Conservation (phyloP, 768 basidiomycete genomes). For the Kwoniella mangroviensis region DNA sequence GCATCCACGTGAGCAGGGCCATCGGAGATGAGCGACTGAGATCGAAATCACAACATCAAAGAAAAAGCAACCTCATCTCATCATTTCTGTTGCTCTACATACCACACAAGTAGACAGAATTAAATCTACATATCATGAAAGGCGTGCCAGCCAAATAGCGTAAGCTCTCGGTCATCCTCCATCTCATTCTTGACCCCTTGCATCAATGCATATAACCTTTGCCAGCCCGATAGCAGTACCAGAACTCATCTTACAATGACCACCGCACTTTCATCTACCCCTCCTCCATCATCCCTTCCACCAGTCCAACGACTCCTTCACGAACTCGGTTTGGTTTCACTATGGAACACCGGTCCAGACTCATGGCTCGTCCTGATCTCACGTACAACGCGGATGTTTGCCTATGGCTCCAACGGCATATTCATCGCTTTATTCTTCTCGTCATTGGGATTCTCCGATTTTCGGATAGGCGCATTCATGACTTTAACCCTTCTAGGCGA, state of each 20-base stretch:
- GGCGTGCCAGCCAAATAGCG: no score
- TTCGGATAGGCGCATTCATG: conserved; percentile 50
- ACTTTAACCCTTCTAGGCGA: conserved; percentile 52
- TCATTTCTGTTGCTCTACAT: background rate
- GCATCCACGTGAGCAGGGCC: background rate
- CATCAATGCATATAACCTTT: no score
- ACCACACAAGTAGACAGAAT: background rate
- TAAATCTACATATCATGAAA: no score
- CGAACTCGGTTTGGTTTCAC: conserved; percentile 31
- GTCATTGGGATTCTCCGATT: conserved; percentile 42
- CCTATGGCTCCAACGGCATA: conserved; percentile 41
- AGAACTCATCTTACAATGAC: background rate
- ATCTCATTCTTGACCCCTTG: no score
- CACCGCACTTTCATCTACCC: background rate
- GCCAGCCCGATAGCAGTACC: no score
- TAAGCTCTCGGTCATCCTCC: no score
- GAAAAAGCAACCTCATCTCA: background rate
- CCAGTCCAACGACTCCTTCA: conserved; percentile 10
- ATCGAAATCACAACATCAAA: background rate
- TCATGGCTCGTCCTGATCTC: conserved; percentile 42
- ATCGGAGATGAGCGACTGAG: background rate
- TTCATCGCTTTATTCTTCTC: conserved; percentile 50
- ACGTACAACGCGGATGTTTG: conserved; percentile 38
- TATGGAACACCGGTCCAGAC: conserved; percentile 30
- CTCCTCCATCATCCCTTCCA: background rate